Evolutionary conservation across 192 early-diverging fungal genomes (phyloP), one percentile per base, ranked within the genome.

Genomic region (Coemansia sp.): DNA sequence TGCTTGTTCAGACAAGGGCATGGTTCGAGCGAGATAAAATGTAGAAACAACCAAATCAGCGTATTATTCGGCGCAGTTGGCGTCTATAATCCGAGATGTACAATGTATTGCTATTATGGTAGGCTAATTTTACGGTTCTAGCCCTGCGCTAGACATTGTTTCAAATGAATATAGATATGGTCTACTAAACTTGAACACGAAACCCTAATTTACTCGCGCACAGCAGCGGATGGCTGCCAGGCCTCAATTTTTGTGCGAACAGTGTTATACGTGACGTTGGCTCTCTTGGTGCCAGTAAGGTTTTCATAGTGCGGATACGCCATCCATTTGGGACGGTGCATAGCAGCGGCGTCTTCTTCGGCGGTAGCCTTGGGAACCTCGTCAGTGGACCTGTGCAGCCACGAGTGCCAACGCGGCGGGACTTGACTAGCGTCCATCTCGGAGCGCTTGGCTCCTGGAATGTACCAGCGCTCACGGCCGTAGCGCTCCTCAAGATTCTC

Each of bases 391-490:
- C 64, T 73, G 69, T 83, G 76, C 14, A 80, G 77, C 82, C 82
- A 83, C 59, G 74, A 59, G 52, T 80, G 82, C 91, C 91, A 92
- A 75, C 86, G 86, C 53, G 91, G 83, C 23, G 89, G 82, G 54
- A 92, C 85, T 72, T 88, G 84, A 48, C 75, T 82, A 37, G 88
- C 82, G 67, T 91, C 88, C 62, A 85, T 74, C 39, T 84, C 73
- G 22, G 70, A 59, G 2, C 45, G 55, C 21, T 53, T 67, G 39
- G 61, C 72, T 38, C 83, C 87, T 16, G 86, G 88, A 49, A 91
- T 65, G 59, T 88, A 84, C 91, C 91, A 93, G 64, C 91, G 89
- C 70, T 85, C 90, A 73, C 91, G 90, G 61, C 90, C 89, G 48
- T 83, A 90, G 71, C 85, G 81, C 74, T 93, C 91, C 56, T 86